A percentile compares a stretch with the other conserved stretches of the same genome.
These are phyloP conservation scores for Bretziella fagacearum DNA, from an alignment of 2,329 filamentous ascomycete genomes.

Conservation along the genomic window DNA sequence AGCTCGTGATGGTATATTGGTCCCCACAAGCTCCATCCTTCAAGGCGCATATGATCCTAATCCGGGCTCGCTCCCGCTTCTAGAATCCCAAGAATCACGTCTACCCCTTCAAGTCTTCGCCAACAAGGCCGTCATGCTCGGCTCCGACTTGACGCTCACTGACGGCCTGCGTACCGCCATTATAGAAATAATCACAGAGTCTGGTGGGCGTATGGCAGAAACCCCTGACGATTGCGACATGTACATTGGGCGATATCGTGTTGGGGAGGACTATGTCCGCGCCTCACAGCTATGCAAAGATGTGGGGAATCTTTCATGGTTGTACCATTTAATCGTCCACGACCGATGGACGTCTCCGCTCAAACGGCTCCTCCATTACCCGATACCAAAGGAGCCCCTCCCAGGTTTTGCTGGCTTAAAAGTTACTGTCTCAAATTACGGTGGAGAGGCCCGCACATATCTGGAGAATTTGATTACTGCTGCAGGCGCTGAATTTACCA, in stretches of 20 bases:
- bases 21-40: constrained; percentile 43
- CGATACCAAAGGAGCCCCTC: constrained; percentile 58
- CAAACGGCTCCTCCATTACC: constrained; percentile 75
- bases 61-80: constrained; percentile 28
- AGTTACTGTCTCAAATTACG: constrained; percentile 92
- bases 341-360: constrained; percentile 80
- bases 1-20: constrained; percentile 37
- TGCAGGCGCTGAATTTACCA: constrained; percentile 75
- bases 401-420: constrained; percentile 58
- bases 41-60: constrained; percentile 45
- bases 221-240: constrained; percentile 57
- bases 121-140: constrained; percentile 61
- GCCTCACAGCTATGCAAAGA: constrained; percentile 65
- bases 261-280: constrained; percentile 58
- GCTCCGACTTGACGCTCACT: constrained; percentile 54
- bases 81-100: constrained; percentile 27
- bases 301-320: constrained; percentile 84
- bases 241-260: constrained; percentile 74
- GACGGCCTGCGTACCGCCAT: constrained; percentile 50
- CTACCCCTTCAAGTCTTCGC: constrained; percentile 57
- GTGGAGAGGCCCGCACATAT: constrained; percentile 82
- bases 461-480: constrained; percentile 80
- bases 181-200: constrained; percentile 49
- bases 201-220: constrained; percentile 52
- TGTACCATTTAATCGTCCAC: constrained; percentile 78